Conservation (phyloP, 2,329 filamentous ascomycete genomes). For the Gliomastix tumulicola region DNA sequence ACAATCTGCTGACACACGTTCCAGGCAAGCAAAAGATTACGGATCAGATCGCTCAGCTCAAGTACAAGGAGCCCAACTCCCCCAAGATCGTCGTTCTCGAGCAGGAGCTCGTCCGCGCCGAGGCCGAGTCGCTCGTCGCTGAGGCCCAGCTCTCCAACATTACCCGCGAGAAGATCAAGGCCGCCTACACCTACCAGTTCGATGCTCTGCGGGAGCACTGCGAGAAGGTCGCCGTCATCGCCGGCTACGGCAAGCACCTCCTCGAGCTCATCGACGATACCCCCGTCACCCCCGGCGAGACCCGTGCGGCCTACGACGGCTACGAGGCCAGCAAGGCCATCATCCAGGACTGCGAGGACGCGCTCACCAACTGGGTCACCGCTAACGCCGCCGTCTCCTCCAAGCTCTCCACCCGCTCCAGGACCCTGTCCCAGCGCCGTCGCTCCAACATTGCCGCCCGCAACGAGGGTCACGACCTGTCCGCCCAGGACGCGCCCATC, state of each 20-base stretch:
- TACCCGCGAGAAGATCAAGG: constrained; percentile 98
- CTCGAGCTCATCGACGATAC: constrained; percentile 94
- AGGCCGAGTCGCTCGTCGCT: constrained; percentile 97
- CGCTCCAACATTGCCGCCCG: constrained; percentile 62
- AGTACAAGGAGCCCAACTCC: constrained; percentile 99
- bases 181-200: constrained; percentile 96
- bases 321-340: constrained; percentile 98
- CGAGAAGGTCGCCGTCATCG: constrained; percentile 97
- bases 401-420: constrained; percentile 79
- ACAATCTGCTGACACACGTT: constrained; percentile 5
- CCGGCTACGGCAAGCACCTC: constrained; percentile 96
- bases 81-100: constrained; percentile 96
- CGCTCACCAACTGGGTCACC: constrained; percentile 93
- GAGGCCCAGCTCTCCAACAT: constrained; percentile 99
- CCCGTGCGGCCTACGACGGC: constrained; percentile 89
- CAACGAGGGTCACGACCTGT: constrained; percentile 74
- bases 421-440: constrained; percentile 80
- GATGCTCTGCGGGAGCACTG: constrained; percentile 95
- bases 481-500: constrained; percentile 71
- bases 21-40: constrained; percentile 98
- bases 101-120: constrained; percentile 95
- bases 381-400: constrained; percentile 83
- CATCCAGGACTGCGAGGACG: constrained; percentile 97
- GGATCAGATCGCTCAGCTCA: constrained; percentile 96
- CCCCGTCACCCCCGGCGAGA: constrained; percentile 95